Evolutionary conservation across 129 eudicot species (phyloP).

Genomic region (Helianthus tuberosus): DNA sequence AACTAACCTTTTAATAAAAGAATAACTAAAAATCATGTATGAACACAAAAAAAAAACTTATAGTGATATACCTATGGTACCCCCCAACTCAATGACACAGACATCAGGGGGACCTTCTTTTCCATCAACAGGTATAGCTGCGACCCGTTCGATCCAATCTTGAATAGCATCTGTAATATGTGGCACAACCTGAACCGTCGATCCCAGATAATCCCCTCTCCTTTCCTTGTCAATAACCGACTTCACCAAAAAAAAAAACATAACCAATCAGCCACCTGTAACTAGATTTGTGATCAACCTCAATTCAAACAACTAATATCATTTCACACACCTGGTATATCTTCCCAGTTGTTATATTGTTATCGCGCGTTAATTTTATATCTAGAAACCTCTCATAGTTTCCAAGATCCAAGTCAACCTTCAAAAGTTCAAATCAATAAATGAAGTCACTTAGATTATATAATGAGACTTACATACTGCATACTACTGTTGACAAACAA

Average conservation of each 20-base stretch:
- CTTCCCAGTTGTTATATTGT: constrained; percentile 95
- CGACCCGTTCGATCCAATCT: constrained; percentile 96
- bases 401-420: constrained; percentile 99
- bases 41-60: not conserved
- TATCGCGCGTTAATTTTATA: constrained; percentile 79
- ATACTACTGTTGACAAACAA: not conserved
- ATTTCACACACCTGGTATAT: constrained; percentile 68
- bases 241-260: constrained; percentile 42
- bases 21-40: not conserved
- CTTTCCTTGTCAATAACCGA: constrained; percentile 89
- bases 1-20: not conserved
- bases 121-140: constrained; percentile 90
- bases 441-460: constrained; percentile 12
- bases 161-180: constrained; percentile 97
- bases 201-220: constrained; percentile 93
- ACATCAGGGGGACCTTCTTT: constrained; percentile 96
- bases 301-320: not conserved
- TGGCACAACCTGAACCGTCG: constrained; percentile 96
- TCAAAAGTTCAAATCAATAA: constrained; percentile 14
- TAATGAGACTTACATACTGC: not conserved
- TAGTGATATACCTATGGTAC: constrained; percentile 71
- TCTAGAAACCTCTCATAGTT: constrained; percentile 94
- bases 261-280: constrained; percentile 1
- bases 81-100: constrained; percentile 98
- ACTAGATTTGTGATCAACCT: not conserved